Conservation (phyloP, 2,329 filamentous ascomycete species). For the Davidsoniella australis region DNA sequence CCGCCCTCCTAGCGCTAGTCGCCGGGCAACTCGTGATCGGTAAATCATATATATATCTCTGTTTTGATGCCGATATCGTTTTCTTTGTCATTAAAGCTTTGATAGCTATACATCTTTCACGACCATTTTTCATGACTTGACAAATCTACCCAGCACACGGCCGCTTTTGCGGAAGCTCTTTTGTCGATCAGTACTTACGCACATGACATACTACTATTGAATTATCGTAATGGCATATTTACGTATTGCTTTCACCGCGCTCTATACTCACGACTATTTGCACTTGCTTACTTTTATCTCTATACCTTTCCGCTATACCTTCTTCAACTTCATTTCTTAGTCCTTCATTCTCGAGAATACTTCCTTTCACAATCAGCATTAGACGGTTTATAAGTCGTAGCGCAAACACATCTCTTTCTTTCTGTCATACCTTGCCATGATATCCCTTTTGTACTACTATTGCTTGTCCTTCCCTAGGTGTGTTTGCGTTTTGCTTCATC, state of each 20-base stretch:
- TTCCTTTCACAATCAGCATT: not conserved
- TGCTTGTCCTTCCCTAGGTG: constrained; percentile 1
- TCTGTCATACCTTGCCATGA: constrained; percentile 7
- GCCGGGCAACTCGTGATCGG: constrained; percentile 16
- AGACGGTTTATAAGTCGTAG: no score
- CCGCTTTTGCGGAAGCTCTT: no score
- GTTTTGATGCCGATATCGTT: no score
- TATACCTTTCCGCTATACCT: not conserved
- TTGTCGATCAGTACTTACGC: no score
- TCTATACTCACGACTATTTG: not conserved
- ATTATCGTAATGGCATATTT: no score
- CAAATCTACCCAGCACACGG: no score
- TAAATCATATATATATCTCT: not conserved
- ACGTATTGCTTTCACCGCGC: no score
- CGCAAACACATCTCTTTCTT: not conserved
- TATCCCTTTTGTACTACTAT: constrained; percentile 11
- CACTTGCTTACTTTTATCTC: not conserved
- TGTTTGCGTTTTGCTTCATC: not conserved
- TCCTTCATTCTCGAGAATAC: not conserved
- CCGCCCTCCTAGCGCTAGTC: constrained; percentile 29
- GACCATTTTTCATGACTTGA: no score
- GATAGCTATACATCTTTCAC: not conserved
- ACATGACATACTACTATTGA: no score
- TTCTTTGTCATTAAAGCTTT: not conserved
- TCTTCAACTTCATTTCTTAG: not conserved